These are phyloP conservation scores for Xenosphaeropsis pyriputrescens DNA, from an alignment of 2,329 filamentous ascomycete species.

Conservation along the genomic window DNA sequence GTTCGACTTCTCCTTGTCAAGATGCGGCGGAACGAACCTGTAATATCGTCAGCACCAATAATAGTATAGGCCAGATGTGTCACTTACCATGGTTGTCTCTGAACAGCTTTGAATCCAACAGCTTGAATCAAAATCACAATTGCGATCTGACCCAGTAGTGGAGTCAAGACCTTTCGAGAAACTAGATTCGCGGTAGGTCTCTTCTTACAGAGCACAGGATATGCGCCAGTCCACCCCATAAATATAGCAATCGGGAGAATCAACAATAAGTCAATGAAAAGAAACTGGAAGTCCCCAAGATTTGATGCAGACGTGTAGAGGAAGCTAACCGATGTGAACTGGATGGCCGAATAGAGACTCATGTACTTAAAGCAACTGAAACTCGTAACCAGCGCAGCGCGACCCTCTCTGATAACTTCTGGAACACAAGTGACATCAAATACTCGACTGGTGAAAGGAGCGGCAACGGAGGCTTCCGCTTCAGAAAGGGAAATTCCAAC, in stretches of 20 bases:
- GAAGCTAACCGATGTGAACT: conserved; percentile 95
- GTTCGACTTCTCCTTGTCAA: conserved; percentile 68
- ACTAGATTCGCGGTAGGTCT: conserved; percentile 86
- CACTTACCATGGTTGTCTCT: conserved; percentile 60
- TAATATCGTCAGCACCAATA: conserved; percentile 6
- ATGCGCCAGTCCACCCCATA: conserved; percentile 94
- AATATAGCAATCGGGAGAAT: conserved; percentile 96
- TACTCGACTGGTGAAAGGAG: conserved; percentile 86
- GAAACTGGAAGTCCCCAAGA: conserved; percentile 92
- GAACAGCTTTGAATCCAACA: conserved; percentile 58
- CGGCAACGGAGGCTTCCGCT: conserved; percentile 94
- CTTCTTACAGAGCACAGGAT: conserved; percentile 63
- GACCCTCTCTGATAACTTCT: conserved; percentile 82
- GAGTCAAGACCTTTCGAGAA: conserved; percentile 79
- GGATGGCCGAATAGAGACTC: conserved; percentile 97
- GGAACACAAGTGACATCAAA: conserved; percentile 96
- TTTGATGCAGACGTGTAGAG: conserved; percentile 90
- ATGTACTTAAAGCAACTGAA: conserved; percentile 99
- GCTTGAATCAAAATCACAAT: conserved; percentile 70
- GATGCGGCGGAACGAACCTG: conserved; percentile 64
- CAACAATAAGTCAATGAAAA: conserved; percentile 85
- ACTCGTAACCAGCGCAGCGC: conserved; percentile 90
- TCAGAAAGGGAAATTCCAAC: conserved; percentile 95
- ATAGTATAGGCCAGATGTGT: not conserved
- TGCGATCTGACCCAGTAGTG: conserved; percentile 75